A percentile compares a stretch with the other conserved stretches of the same genome.
These are phyloP conservation scores for Paspalum notatum DNA, from an alignment of 176 grass and related monocot genomes.

Conservation along the genomic window DNA sequence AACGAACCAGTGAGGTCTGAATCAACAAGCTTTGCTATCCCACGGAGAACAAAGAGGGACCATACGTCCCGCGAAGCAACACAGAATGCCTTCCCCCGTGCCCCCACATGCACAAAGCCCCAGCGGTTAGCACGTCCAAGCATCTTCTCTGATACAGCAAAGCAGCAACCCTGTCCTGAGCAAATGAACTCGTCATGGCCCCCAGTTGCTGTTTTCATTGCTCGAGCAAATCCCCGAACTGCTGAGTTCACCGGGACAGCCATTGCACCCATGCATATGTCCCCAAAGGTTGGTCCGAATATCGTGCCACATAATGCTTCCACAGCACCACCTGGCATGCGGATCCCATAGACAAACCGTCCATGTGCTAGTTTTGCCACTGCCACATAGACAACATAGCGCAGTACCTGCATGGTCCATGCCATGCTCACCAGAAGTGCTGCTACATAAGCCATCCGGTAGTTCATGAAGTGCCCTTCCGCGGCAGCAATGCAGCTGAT, in stretches of 20 bases:
- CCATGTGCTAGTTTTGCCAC: conserved; percentile 71
- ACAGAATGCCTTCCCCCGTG: conserved; percentile 58
- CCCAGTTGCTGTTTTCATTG: conserved; percentile 46
- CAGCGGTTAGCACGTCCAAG: conserved; percentile 75
- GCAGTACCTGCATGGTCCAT: conserved; percentile 87
- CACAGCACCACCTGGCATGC: conserved; percentile 36
- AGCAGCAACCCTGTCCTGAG: conserved; percentile 69
- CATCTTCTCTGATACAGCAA: conserved; percentile 62
- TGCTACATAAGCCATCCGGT: conserved; percentile 56
- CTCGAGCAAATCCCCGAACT: conserved; percentile 57
- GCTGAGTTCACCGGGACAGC: conserved; percentile 57
- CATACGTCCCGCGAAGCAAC: conserved; percentile 77
- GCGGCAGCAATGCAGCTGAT: conserved; percentile 67
- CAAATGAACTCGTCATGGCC: conserved; percentile 84
- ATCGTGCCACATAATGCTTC: conserved; percentile 55
- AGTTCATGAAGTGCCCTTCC: conserved; percentile 54
- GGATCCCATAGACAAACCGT: conserved; percentile 50
- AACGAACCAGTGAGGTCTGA: conserved; percentile 81
- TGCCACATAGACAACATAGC: conserved; percentile 64
- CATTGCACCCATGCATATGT: conserved; percentile 79
- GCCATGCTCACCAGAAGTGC: conserved; percentile 74
- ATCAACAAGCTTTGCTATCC: conserved; percentile 76
- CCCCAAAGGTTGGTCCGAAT: conserved; percentile 61
- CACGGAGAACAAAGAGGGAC: conserved; percentile 76
- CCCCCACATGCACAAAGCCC: conserved; percentile 74